Evolutionary conservation across 164 flowering plant genomes (phyloP), one percentile per base, ranked within the genome.

Genomic region (Vitis labrusca): DNA sequence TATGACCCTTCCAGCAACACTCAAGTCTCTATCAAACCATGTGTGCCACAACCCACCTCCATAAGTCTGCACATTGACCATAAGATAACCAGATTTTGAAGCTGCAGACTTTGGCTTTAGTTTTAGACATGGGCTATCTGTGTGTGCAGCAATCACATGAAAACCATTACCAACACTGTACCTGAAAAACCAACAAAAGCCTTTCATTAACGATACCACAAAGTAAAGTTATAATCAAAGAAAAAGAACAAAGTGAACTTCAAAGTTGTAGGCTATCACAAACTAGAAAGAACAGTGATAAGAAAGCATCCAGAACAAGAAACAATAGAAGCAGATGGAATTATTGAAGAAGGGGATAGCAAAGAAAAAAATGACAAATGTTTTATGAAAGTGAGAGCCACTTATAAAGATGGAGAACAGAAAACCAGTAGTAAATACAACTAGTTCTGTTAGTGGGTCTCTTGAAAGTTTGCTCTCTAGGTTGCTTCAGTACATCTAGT

Each of bases 11-110:
- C 98, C 97, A 17, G 97, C 98, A 44, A 94, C 82, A 82, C 88
- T 89, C 63, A 94, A 73, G 70, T 92, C 99, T 70, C 96, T 85
- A 72, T 92, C 99, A 74, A 95, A 95, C 99, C 99, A 94, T 61
- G 97, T 92, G 66, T 94, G 95, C 98, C 99, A 94, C 47, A 94
- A 79, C 73, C 99, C 99, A 79, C 88, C 88, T 63, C 99, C 99
- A 85, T 95, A 95, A 9, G 97, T 95, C 73, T 95, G 94, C 70
- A 95, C 94, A 77, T 89, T 90, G 65, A 95, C 84, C 98, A 90
- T 91, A 56, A 84, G 88, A 79, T 80, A 92, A 11, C 89, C 86
- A 73, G 91, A 83, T 68, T 92, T 92, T 57, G 86, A 72, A 30
- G 92, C 90, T 65, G 95, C 91, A 62, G 96, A 90, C 62, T 84